Base-by-base conservation (phyloP, 1,139 yeast genomes). In the Eremothecium cymbalariae region DNA sequence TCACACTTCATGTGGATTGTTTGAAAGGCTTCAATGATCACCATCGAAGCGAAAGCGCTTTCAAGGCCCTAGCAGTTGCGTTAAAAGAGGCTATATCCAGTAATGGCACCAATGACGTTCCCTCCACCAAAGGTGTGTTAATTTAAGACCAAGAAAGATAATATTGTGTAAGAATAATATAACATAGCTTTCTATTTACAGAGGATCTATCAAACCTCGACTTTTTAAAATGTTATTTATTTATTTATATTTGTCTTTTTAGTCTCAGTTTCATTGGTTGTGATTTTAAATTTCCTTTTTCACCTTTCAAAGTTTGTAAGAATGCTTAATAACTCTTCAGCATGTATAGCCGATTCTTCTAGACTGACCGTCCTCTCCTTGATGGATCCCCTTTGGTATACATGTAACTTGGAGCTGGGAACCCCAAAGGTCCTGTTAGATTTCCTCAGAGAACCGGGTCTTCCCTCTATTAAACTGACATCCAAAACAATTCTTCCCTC, bases 11-110 rank as follows among this genome's bases (percentile, higher is more conserved):
- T 53, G 95, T 90, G 20, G 98, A 93, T 60, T 84, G 95, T 58
- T 58, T 90, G 42, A 69, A 96, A 46, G 98, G 98, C 0, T 74
- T 73, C 59, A 90, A 90, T 60, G 98, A 90, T 59, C 98, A 90
- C 59, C 98, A 90, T 62, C 70, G 96, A 45, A 84, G 95, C 26
- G 98, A 90, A 61, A 74, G 86, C 55, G 97, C 98, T 0, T 90
- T 90, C 65, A 90, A 90, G 63, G 95, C 97, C 1, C 65, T 86
- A 49, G 98, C 98, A 0, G 68, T 90, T 17, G 98, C 98, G 5
- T 68, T 90, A 36, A 79, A 74, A 50, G 95, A 86, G 54, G 93
- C 98, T 22, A 78, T 74, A 36, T 70, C 90, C 6, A 68, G 72
- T 47, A 85, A 85, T 26, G 98, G 97, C 18, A 74, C 78, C 17